phyloP scores from a whole-genome alignment of 257 asterid species.

The Eustoma russellianum region DNA sequence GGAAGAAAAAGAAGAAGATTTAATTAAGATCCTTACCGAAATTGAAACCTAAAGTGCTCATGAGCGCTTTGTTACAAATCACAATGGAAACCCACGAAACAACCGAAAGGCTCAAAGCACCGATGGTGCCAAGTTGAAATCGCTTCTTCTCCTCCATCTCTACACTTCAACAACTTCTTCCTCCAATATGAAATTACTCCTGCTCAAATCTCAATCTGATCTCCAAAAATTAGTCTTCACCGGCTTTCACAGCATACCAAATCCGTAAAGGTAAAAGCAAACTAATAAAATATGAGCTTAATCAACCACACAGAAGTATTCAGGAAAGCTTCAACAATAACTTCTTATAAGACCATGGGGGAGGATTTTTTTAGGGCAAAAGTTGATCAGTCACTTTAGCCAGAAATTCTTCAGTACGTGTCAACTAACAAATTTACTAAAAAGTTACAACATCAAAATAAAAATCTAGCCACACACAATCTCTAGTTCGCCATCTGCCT shows the following conservation, averaged over 20 bases:
- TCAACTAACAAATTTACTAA: slow-evolving; percentile 9
- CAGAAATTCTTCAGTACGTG: slow-evolving; percentile 25
- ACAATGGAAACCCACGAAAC: slow-evolving; percentile 76
- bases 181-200: background rate
- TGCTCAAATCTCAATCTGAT: background rate
- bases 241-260: slow-evolving; percentile 6
- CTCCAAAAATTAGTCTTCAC: background rate
- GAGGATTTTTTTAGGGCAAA: slow-evolving; percentile 34
- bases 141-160: slow-evolving; percentile 57
- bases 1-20: background rate
- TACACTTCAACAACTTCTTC: slow-evolving; percentile 1
- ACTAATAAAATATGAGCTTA: background rate
- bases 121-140: slow-evolving; percentile 67
- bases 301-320: background rate
- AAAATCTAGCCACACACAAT: too few species aligned
- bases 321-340: background rate
- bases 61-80: slow-evolving; percentile 79
- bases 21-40: slow-evolving; percentile 45
- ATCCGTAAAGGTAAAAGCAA: background rate
- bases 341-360: too few species aligned
- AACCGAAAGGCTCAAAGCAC: slow-evolving; percentile 73
- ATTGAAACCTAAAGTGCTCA: slow-evolving; percentile 65
- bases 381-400: slow-evolving; percentile 19
- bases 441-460: background rate
- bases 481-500: too few species aligned